Percentiles rank a stretch among this genome's conserved stretches.
These are phyloP conservation scores for Pseudozyma sp. DNA, from an alignment of 1,284 basidiomycete genomes.

Conservation along the genomic window DNA sequence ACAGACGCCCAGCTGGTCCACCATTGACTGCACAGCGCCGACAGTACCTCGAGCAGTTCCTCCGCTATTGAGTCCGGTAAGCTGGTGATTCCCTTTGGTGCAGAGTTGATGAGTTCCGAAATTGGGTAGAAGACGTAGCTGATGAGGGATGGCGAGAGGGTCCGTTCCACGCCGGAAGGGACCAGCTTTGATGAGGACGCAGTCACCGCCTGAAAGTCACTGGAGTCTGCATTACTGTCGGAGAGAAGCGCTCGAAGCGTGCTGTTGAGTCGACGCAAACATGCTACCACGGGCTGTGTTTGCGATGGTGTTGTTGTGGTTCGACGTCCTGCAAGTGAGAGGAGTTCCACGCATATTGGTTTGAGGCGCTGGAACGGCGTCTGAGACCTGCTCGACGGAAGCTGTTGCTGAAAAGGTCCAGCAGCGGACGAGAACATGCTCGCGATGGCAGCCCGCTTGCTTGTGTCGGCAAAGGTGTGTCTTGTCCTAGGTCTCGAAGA, in stretches of 20 bases:
- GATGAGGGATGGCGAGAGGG: slow-evolving; percentile 48
- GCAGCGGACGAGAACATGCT: slow-evolving; percentile 23
- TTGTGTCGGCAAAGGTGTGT: too few relatives aligned
- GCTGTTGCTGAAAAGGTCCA: slow-evolving; percentile 21
- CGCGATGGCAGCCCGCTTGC: too few relatives aligned
- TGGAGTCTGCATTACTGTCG: background rate
- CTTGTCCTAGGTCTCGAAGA: too few relatives aligned
- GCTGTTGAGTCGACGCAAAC: slow-evolving; percentile 23
- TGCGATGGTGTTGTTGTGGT: background rate
- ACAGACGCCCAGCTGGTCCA: slow-evolving; percentile 48
- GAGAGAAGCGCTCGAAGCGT: slow-evolving; percentile 8
- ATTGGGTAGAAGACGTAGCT: slow-evolving; percentile 66
- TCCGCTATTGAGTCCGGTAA: slow-evolving; percentile 51
- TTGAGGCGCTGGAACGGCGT: slow-evolving; percentile 52
- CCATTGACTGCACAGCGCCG: slow-evolving; percentile 55
- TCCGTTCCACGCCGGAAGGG: background rate
- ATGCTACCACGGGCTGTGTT: slow-evolving; percentile 12
- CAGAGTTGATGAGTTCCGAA: slow-evolving; percentile 54
- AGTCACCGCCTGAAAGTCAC: background rate
- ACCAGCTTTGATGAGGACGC: slow-evolving; percentile 13
- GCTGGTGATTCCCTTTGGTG: slow-evolving; percentile 32
- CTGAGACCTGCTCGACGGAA: background rate
- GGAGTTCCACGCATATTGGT: slow-evolving; percentile 56
- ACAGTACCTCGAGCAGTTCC: slow-evolving; percentile 35
- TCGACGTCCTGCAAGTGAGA: slow-evolving; percentile 24